A percentile compares a stretch with the other conserved stretches of the same genome.
These are phyloP conservation scores for Coemansia interrupta DNA, from an alignment of 192 early-diverging fungal species.

Conservation along the genomic window DNA sequence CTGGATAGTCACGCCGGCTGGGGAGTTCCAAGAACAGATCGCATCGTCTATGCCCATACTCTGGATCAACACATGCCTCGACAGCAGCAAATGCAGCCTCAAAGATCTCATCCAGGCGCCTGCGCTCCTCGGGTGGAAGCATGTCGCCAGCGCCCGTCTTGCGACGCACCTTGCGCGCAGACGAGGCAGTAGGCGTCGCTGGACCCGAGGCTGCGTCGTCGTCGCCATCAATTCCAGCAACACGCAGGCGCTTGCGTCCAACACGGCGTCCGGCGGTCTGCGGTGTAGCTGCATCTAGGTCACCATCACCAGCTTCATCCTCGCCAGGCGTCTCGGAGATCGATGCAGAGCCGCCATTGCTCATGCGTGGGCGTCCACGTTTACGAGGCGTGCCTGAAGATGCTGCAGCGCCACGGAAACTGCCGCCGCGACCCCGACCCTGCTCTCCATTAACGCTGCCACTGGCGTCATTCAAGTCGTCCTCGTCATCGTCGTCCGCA, in stretches of 20 bases:
- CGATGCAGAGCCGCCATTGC: conserved; percentile 7
- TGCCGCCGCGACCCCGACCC: background rate
- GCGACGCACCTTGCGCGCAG: conserved; percentile 31
- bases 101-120: conserved; percentile 24
- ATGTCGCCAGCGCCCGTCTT: conserved; percentile 37
- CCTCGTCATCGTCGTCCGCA: conserved; percentile 2
- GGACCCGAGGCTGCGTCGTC: conserved; percentile 1
- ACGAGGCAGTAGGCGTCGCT: conserved; percentile 6
- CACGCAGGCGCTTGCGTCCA: conserved; percentile 25
- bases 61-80: conserved; percentile 29
- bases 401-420: conserved; percentile 2
- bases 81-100: conserved; percentile 37
- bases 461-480: background rate
- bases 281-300: conserved; percentile 25
- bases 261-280: conserved; percentile 3
- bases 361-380: conserved; percentile 15
- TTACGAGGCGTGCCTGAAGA: conserved; percentile 15
- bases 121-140: conserved; percentile 34
- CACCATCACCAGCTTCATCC: conserved; percentile 4
- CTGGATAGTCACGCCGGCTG: conserved; percentile 69
- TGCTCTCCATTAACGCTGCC: background rate
- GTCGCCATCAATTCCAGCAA: conserved; percentile 16
- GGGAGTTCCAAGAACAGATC: conserved; percentile 80
- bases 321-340: conserved; percentile 10
- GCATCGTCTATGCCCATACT: conserved; percentile 55